Base-by-base conservation (phyloP, 192 early-diverging fungal species). In the Rhizoclosmatium globosum region DNA sequence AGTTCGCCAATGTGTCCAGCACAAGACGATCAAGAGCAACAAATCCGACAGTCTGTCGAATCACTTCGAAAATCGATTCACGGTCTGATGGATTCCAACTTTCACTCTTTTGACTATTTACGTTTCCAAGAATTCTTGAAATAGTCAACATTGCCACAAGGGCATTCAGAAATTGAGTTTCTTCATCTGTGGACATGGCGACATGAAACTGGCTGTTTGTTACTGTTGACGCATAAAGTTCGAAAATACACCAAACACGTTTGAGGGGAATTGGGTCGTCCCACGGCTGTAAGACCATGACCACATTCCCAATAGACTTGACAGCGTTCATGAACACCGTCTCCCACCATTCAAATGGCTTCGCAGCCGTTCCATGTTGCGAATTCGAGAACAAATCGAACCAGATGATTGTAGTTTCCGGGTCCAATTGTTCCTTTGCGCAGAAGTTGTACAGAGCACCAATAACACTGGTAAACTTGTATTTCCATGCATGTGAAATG, bases 331-430 rank as follows among this genome's bases (percentile, higher is more conserved):
- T 82, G 68, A 83, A 83, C 1, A 57, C 71, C 6, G 70, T 79
- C 59, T 47, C 58, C 82, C 79, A 82, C 82, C 82, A 83, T 43
- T 77, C 62, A 76, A 78, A 81, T 58, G 79, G 71, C 39, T 53
- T 43, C 6, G 4, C 7, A 3, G 47, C 38, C 31, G 72, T 83
- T 3, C 47, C 80, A 67, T 83, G 82, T 59, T 83, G 82, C 4
- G 82, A 81, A 31, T 82, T 80, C 19, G 80, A 78, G 50, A 83
- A 83, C 41, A 83, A 3, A 47, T 83, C 82, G 43, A 83, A 82
- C 82, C 82, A 83, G 47, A 83, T 42, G 47, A 78, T 53, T 2
- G 74, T 62, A 15, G 65, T 78, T 13, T 13, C 47, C 15, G 68
- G 77, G 46, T 77, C 75, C 47, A 70, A 15, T 13, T 44, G 9